Evolutionary conservation across 169 alveolate genomes (phyloP).

Genomic region (Toxoplasma gondii): DNA sequence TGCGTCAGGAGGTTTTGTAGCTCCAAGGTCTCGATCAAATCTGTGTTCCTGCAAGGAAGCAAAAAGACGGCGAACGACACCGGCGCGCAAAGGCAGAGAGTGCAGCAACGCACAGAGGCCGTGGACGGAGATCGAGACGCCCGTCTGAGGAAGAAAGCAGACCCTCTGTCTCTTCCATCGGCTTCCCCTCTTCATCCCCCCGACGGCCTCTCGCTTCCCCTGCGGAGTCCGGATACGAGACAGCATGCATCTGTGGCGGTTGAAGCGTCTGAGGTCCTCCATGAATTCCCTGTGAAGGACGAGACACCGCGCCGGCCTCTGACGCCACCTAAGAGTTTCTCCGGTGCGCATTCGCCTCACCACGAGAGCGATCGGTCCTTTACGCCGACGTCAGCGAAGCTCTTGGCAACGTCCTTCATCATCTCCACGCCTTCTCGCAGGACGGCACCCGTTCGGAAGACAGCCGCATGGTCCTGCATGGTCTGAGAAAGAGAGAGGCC

Average conservation of each 20-base stretch:
- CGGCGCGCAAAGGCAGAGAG: neutral
- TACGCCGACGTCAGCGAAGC: slow-evolving; percentile 87
- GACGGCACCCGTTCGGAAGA: slow-evolving; percentile 91
- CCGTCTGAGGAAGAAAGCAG: neutral
- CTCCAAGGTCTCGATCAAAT: slow-evolving; percentile 94
- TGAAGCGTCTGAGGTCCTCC: no score
- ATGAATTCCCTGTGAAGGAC: neutral
- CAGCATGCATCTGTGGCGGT: no score
- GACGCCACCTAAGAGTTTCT: neutral
- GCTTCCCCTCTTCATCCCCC: no score
- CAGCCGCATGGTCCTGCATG: slow-evolving; percentile 97
- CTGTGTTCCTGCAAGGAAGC: slow-evolving; percentile 93
- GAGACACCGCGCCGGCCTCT: neutral
- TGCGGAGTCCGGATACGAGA: no score
- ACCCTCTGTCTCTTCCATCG: neutral
- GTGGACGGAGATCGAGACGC: no score
- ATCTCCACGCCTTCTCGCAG: slow-evolving; percentile 89
- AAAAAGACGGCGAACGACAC: neutral
- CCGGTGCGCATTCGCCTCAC: slow-evolving; percentile 9
- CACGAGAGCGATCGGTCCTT: slow-evolving; percentile 86
- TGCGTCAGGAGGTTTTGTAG: slow-evolving; percentile 92
- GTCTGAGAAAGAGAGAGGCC: slow-evolving; percentile 53
- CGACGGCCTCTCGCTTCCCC: neutral
- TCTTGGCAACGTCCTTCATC: slow-evolving; percentile 80
- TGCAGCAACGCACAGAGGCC: neutral